Evolutionary conservation across 1,284 basidiomycete genomes (phyloP), one percentile per base, ranked within the genome.

Genomic region (Coniophora puteana): DNA sequence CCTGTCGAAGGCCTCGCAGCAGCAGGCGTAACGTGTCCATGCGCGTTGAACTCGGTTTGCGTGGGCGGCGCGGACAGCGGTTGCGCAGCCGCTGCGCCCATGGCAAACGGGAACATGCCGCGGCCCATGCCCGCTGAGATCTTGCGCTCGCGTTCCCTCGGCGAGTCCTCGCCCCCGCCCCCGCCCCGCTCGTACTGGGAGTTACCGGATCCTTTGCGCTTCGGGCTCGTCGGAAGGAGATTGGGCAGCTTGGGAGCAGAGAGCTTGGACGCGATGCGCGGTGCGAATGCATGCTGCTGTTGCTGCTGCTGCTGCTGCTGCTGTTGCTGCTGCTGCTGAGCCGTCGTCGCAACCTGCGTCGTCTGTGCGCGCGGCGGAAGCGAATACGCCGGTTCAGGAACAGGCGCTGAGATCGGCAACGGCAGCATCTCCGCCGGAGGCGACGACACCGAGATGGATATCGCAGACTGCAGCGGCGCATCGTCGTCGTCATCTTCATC

Each of bases 241-340:
- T 57, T 65, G 1, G n/a, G n/a, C 7, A 72, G 50, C 44, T 71
- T 68, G 22, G 74, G 74, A 8, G 71, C 63, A 4, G 80, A 70
- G 2, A 83, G 65, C 47, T 84, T 85, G 0, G 83, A 83, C 1
- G 83, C 71, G n/a, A 83, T 58, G 43, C 79, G 81, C 0, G 81
- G 83, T 0, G 81, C 79, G 49, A 85, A 84, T 2, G 81, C 74
- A 49, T 83, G 79, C 22, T n/a, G n/a, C n/a, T n/a, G n/a, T n/a
- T n/a, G n/a, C n/a, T n/a, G n/a, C n/a, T n/a, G n/a, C n/a, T n/a
- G n/a, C n/a, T n/a, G n/a, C n/a, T n/a, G n/a, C n/a, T n/a, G n/a
- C n/a, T n/a, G n/a, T n/a, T n/a, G n/a, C n/a, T n/a, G n/a, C n/a
- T n/a, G n/a, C n/a, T n/a, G n/a, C n/a, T n/a, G 79, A 81, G 25